Evolutionary conservation across 805 yeast species (phyloP).

Genomic region (Candida coquimbonensis): DNA sequence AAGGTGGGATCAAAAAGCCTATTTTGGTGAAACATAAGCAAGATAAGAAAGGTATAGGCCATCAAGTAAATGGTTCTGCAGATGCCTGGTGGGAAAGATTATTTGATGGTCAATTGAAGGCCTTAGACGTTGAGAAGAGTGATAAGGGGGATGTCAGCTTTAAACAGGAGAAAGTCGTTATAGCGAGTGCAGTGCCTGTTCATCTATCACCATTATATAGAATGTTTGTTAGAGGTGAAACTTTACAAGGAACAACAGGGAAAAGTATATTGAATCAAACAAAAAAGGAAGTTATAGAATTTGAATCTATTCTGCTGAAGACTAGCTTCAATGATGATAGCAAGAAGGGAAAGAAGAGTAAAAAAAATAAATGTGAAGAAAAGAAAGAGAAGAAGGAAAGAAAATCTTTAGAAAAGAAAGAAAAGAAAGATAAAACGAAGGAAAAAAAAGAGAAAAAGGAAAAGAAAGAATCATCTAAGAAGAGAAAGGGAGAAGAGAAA

Average conservation of each 20-base stretch:
- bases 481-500: slow-evolving; percentile 1
- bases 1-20: slow-evolving; percentile 80
- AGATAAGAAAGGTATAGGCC: slow-evolving; percentile 88
- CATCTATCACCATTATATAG: slow-evolving; percentile 67
- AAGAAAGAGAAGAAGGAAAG: slow-evolving; percentile 17
- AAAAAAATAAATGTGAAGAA: slow-evolving; percentile 12
- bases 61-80: slow-evolving; percentile 45
- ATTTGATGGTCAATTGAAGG: slow-evolving; percentile 87
- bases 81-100: slow-evolving; percentile 97
- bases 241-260: slow-evolving; percentile 70
- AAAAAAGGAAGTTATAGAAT: neutral
- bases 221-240: slow-evolving; percentile 85
- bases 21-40: slow-evolving; percentile 84
- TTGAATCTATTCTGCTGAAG: slow-evolving; percentile 12
- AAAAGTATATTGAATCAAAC: slow-evolving; percentile 17
- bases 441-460: slow-evolving; percentile 19
- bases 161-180: slow-evolving; percentile 43
- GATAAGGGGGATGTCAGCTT: slow-evolving; percentile 36
- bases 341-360: slow-evolving; percentile 9
- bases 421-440: slow-evolving; percentile 21
- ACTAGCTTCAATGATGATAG: slow-evolving; percentile 10
- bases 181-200: slow-evolving; percentile 40
- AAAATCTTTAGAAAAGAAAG: slow-evolving; percentile 20
- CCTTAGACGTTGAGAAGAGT: slow-evolving; percentile 49
- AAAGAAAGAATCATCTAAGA: slow-evolving; percentile 7